Evolutionary conservation across 257 asterid genomes (phyloP).

Genomic region (Nicotiana knightiana): DNA sequence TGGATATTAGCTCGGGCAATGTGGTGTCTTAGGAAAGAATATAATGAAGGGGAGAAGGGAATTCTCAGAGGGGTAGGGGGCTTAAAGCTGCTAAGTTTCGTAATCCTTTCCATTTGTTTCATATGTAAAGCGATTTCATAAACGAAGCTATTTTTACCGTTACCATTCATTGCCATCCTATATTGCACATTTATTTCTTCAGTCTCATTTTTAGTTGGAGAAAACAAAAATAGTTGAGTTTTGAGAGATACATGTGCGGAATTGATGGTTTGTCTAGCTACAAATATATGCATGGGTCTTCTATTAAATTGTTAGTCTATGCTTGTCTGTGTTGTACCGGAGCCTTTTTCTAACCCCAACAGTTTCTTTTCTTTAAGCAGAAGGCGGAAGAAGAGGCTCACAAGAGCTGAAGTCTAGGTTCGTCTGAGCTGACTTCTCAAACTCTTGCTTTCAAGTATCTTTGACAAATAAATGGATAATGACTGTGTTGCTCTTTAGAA

Average conservation of each 20-base stretch:
- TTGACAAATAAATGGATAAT: conserved; percentile 1
- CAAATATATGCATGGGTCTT: not conserved
- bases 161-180: not conserved
- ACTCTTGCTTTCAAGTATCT: not conserved
- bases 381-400: conserved; percentile 4
- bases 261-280: not conserved
- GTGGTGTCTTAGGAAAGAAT: too few relatives aligned
- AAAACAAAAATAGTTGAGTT: not conserved
- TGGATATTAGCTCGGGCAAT: not conserved
- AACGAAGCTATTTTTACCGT: not conserved
- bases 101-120: not conserved
- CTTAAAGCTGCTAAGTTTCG: not conserved
- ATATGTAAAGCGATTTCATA: not conserved
- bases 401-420: conserved; percentile 6
- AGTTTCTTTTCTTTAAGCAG: not conserved
- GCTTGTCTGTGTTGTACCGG: not conserved
- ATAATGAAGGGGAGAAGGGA: not conserved
- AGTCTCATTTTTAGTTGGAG: not conserved
- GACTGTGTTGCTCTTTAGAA: not conserved
- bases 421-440: not conserved
- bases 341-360: not conserved
- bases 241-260: not conserved
- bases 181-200: not conserved
- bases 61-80: not conserved
- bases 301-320: not conserved